Conservation (phyloP, 257 asterid genomes). For the Jasminum sambac region DNA sequence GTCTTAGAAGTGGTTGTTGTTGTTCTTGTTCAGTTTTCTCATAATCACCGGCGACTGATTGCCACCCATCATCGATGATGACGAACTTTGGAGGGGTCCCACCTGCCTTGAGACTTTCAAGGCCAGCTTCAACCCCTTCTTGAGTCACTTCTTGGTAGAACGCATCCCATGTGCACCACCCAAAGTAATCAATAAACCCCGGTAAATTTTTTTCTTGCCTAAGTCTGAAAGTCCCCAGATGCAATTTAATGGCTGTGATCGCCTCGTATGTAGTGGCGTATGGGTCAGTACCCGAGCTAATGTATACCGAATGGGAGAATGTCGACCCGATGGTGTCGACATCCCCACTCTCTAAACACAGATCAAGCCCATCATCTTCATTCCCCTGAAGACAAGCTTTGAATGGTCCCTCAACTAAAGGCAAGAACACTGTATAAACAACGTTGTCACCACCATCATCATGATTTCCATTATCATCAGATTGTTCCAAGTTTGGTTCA, state of each 20-base stretch:
- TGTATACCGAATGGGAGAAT: constrained; percentile 59
- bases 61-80: constrained; percentile 92
- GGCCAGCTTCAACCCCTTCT: constrained; percentile 83
- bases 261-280: constrained; percentile 61
- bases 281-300: constrained; percentile 69
- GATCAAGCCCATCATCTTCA: constrained; percentile 58
- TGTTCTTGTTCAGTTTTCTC: constrained; percentile 5
- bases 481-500: constrained; percentile 38
- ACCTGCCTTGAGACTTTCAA: constrained; percentile 57
- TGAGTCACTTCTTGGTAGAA: constrained; percentile 81
- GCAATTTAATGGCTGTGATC: constrained; percentile 53
- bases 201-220: constrained; percentile 75
- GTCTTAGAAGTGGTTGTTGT: constrained; percentile 46
- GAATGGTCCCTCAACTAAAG: constrained; percentile 69
- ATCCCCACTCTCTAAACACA: constrained; percentile 82
- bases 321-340: constrained; percentile 42
- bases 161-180: constrained; percentile 98
- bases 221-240: constrained; percentile 57
- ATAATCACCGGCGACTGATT: constrained; percentile 56
- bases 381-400: constrained; percentile 80
- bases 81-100: constrained; percentile 73
- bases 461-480: constrained; percentile 37
- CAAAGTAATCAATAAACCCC: constrained; percentile 66
- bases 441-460: constrained; percentile 30
- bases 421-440: constrained; percentile 64